phyloP scores from a whole-genome alignment of 2,329 filamentous ascomycete species.

The Cytospora mali region DNA sequence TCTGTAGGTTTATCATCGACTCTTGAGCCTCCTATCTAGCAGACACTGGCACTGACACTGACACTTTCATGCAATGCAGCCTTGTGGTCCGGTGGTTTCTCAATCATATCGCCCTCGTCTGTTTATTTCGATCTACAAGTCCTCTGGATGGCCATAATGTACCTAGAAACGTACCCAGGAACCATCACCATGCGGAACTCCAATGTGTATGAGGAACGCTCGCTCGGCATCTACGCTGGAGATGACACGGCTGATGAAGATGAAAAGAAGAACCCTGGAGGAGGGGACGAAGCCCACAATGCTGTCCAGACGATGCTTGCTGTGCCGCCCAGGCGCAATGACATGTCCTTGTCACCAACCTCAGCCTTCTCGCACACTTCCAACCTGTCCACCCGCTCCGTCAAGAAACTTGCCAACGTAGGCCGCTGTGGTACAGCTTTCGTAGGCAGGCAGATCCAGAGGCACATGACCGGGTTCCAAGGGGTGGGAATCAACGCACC shows the following conservation, averaged over 20 bases:
- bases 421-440: slow-evolving; percentile 32
- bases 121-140: slow-evolving; percentile 46
- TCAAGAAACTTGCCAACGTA: slow-evolving; percentile 26
- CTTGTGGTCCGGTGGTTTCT: slow-evolving; percentile 56
- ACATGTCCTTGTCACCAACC: slow-evolving; percentile 3
- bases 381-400: slow-evolving; percentile 23
- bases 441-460: slow-evolving; percentile 37
- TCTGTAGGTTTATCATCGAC: slow-evolving; percentile 14
- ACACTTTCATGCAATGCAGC: slow-evolving; percentile 30
- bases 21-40: fast-evolving
- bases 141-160: slow-evolving; percentile 51
- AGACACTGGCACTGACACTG: too few species aligned
- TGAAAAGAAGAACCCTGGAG: slow-evolving; percentile 3
- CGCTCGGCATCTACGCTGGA: slow-evolving; percentile 49
- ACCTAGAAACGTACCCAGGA: slow-evolving; percentile 49
- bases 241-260: slow-evolving; percentile 8
- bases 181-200: slow-evolving; percentile 53
- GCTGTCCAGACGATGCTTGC: slow-evolving; percentile 14
- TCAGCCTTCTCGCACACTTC: slow-evolving; percentile 17
- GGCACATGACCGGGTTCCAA: slow-evolving; percentile 31
- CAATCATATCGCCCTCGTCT: slow-evolving; percentile 52
- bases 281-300: not conserved
- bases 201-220: slow-evolving; percentile 62
- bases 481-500: slow-evolving; percentile 30
- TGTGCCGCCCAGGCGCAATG: not conserved